Percentiles rank a stretch among this genome's conserved stretches.
Evolutionary conservation across 441 rosid genomes (phyloP).

Genomic region (Flueggea neowawraea): DNA sequence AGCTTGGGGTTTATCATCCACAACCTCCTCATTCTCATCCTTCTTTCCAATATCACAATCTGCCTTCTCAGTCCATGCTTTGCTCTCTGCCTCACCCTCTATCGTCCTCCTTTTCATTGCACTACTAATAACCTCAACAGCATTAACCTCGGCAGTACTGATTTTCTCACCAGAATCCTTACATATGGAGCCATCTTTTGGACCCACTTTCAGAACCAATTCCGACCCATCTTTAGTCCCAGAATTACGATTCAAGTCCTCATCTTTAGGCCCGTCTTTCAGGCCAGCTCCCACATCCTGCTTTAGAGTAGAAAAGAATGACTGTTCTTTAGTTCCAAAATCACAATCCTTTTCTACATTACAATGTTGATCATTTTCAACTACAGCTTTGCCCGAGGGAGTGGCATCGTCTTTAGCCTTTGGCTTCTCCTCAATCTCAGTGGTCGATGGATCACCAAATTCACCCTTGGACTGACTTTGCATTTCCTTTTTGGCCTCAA

Average conservation of each 20-base stretch:
- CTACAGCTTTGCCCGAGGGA: background rate
- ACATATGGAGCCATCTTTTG: slow-evolving; percentile 6
- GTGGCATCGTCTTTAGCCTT: background rate
- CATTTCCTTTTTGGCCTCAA: slow-evolving; percentile 10
- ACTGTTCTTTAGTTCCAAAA: slow-evolving; percentile 12
- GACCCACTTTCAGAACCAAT: too few relatives aligned
- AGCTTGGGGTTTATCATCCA: slow-evolving; percentile 19
- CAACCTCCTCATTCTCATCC: slow-evolving; percentile 15
- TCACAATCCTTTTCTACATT: slow-evolving; percentile 9
- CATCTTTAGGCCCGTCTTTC: slow-evolving; percentile 11
- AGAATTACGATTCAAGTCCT: background rate
- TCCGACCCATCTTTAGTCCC: too few relatives aligned
- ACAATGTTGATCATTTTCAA: background rate
- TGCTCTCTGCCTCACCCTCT: slow-evolving; percentile 18
- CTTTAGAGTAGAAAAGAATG: background rate
- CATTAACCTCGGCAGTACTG: background rate
- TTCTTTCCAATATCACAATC: slow-evolving; percentile 25
- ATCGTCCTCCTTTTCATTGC: slow-evolving; percentile 22
- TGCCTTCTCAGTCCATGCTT: background rate
- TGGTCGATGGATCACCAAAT: background rate
- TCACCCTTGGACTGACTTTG: slow-evolving; percentile 1
- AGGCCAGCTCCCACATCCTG: slow-evolving; percentile 10
- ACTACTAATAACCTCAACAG: slow-evolving; percentile 11
- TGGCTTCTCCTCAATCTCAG: slow-evolving; percentile 2
- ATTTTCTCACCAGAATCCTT: background rate